phyloP scores from a whole-genome alignment of 441 rosid genomes.

The Kokia cookei region DNA sequence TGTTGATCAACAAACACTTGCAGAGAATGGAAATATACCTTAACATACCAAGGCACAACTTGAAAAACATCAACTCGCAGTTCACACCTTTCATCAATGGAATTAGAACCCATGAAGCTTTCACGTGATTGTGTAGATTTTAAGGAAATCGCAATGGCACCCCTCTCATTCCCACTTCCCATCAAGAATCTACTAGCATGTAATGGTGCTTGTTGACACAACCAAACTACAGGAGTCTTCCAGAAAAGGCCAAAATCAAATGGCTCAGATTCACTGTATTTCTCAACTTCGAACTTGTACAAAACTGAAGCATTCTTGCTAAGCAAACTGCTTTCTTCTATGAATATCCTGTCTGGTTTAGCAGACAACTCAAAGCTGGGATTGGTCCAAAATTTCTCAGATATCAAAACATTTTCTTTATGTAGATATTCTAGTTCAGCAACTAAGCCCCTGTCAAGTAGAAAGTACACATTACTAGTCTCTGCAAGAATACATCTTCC shows the following conservation, averaged over 20 bases:
- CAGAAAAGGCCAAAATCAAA: slow-evolving; percentile 72
- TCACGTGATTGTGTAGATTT: slow-evolving; percentile 42
- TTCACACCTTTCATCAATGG: slow-evolving; percentile 28
- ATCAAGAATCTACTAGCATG: slow-evolving; percentile 77
- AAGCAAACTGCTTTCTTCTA: slow-evolving; percentile 35
- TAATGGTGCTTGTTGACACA: slow-evolving; percentile 66
- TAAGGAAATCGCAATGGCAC: slow-evolving; percentile 85
- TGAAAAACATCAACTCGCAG: slow-evolving; percentile 72
- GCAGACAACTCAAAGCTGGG: slow-evolving; percentile 51
- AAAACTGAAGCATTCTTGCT: slow-evolving; percentile 32
- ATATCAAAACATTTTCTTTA: slow-evolving; percentile 18
- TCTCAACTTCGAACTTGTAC: slow-evolving; percentile 51
- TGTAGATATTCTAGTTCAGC: slow-evolving; percentile 26
- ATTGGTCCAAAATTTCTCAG: slow-evolving; percentile 27
- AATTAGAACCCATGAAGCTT: slow-evolving; percentile 19
- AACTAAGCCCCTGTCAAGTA: slow-evolving; percentile 50
- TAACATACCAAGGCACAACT: slow-evolving; percentile 95
- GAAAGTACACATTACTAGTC: slow-evolving; percentile 68
- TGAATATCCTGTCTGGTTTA: slow-evolving; percentile 53
- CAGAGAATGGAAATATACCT: slow-evolving; percentile 79
- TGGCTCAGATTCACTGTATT: slow-evolving; percentile 47
- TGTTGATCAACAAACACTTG: slow-evolving; percentile 68
- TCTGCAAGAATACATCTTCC: slow-evolving; percentile 76
- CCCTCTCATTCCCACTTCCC: slow-evolving; percentile 99
- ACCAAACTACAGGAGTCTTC: slow-evolving; percentile 75